Evolutionary conservation across 164 flowering plant species (phyloP).

Genomic region (Berberis vulgaris): DNA sequence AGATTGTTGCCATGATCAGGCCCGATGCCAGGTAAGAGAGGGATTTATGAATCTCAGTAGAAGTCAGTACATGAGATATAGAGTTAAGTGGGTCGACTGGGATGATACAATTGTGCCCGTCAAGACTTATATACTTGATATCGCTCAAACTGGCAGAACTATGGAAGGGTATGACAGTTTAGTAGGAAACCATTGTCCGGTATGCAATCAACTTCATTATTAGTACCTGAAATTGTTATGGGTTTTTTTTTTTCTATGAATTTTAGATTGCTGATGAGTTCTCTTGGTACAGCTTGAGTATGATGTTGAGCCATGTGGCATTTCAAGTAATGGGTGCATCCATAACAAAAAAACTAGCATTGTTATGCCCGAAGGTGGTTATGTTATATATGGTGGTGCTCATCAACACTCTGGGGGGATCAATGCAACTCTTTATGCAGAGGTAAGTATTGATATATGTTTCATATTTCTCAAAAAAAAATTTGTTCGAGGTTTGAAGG

Average conservation of each 20-base stretch:
- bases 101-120: conserved; percentile 55
- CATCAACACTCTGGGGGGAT: conserved; percentile 75
- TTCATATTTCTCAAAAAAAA: neutral
- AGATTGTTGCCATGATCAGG: conserved; percentile 59
- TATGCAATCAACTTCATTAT: conserved; percentile 10
- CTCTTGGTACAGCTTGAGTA: conserved; percentile 56
- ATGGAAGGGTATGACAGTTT: conserved; percentile 12
- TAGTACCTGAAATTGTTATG: neutral
- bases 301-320: conserved; percentile 41
- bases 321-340: conserved; percentile 27
- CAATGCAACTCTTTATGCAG: conserved; percentile 55
- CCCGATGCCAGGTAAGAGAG: conserved; percentile 47
- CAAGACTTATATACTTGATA: conserved; percentile 69
- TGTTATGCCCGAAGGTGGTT: conserved; percentile 47
- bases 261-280: neutral
- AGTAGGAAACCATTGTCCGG: conserved; percentile 43
- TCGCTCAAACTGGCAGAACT: conserved; percentile 53
- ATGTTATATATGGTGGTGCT: conserved; percentile 67
- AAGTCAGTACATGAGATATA: conserved; percentile 62
- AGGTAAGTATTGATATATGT: conserved; percentile 25
- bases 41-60: conserved; percentile 35
- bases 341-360: conserved; percentile 36
- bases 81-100: conserved; percentile 80
- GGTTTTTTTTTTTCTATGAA: no score
- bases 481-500: neutral